phyloP scores from a whole-genome alignment of 352 stramenopile genomes.

The Phytophthora boehmeriae region DNA sequence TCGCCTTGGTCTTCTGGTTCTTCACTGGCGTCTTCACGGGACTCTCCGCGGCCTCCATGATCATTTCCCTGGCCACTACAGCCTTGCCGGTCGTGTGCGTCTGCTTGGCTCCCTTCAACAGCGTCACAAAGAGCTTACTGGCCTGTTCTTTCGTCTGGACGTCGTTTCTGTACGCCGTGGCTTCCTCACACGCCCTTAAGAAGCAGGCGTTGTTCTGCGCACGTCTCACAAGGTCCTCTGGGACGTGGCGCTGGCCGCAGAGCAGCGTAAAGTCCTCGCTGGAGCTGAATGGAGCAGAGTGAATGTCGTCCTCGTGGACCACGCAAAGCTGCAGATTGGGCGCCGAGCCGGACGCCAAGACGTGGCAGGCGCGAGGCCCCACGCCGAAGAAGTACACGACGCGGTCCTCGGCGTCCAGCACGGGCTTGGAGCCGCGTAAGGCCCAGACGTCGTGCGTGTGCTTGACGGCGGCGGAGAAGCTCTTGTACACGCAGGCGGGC shows the following conservation, averaged over 20 bases:
- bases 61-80: constrained; percentile 24
- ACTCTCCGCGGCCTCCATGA: constrained; percentile 10
- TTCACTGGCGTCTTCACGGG: constrained; percentile 6
- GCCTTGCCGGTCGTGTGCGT: constrained; percentile 22
- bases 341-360: constrained; percentile 30
- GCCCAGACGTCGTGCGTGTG: constrained; percentile 56
- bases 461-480: constrained; percentile 48
- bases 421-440: constrained; percentile 51
- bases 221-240: constrained; percentile 41
- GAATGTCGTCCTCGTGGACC: constrained; percentile 45
- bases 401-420: constrained; percentile 67
- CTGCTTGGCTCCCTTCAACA: constrained; percentile 36
- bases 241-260: constrained; percentile 39
- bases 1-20: constrained; percentile 2
- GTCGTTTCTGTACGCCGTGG: constrained; percentile 32
- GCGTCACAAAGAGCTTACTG: constrained; percentile 36
- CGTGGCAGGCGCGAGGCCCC: constrained; percentile 36
- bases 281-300: constrained; percentile 19
- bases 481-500: constrained; percentile 71
- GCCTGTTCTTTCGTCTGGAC: constrained; percentile 39
- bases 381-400: constrained; percentile 87
- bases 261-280: constrained; percentile 43
- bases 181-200: constrained; percentile 54
- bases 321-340: constrained; percentile 64
- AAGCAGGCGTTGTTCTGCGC: constrained; percentile 57